phyloP scores from a whole-genome alignment of 179 eudicot genomes.

The Patellifolia procumbens region DNA sequence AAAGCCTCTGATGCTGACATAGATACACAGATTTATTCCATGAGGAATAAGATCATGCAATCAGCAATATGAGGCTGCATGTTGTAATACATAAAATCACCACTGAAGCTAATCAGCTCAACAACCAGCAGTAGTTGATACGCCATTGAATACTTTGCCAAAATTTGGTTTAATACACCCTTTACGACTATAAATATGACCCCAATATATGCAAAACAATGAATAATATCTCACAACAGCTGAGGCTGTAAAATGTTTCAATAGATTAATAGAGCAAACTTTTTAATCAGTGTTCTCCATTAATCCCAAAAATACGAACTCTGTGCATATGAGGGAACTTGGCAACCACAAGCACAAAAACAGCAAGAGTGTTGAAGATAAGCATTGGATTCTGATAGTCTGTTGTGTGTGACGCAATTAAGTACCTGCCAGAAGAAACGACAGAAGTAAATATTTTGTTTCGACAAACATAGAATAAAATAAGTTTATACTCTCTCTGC shows the following conservation, averaged over 20 bases:
- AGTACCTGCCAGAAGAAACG: constrained; percentile 35
- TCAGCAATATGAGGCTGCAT: not conserved
- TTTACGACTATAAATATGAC: constrained; percentile 7
- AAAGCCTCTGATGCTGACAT: not conserved
- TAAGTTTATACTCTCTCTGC: not conserved
- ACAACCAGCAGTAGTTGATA: constrained; percentile 6
- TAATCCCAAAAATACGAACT: constrained; percentile 58
- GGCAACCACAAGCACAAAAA: constrained; percentile 50
- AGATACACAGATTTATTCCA: not conserved
- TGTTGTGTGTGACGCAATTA: constrained; percentile 57
- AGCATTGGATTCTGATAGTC: constrained; percentile 58
- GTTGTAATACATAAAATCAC: not conserved
- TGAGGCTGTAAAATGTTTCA: not conserved
- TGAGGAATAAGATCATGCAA: not conserved
- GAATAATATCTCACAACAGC: constrained; percentile 11
- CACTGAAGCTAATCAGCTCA: not conserved
- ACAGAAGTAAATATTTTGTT: not conserved
- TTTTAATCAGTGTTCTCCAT: constrained; percentile 36
- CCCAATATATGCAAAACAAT: constrained; percentile 29
- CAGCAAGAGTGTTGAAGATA: constrained; percentile 50
- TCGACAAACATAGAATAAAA: not conserved
- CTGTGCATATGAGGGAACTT: constrained; percentile 60
- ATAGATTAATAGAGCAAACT: not conserved
- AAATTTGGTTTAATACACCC: constrained; percentile 24
- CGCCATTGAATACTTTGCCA: not conserved